Evolutionary conservation across 1,284 basidiomycete species (phyloP).

Genomic region (Tausonia pullulans): DNA sequence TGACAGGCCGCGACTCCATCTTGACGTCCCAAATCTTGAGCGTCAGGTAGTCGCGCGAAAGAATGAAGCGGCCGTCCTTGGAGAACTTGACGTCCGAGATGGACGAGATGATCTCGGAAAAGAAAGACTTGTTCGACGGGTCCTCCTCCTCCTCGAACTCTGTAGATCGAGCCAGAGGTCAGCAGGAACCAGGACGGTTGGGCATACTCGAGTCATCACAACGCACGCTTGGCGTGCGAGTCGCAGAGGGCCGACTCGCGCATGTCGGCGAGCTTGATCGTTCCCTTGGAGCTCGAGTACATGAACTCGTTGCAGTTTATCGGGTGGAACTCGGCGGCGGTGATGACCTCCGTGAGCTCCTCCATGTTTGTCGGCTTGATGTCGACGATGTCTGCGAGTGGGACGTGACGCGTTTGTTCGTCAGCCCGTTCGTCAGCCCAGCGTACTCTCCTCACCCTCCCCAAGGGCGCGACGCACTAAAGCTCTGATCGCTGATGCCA

Average conservation of each 20-base stretch:
- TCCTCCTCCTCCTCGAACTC: conserved; percentile 99
- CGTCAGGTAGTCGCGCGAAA: conserved; percentile 93
- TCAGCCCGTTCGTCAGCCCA: no score
- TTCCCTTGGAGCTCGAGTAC: conserved; percentile 99
- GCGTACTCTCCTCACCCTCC: no score
- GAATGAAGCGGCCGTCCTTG: conserved; percentile 89
- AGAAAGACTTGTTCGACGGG: conserved; percentile 93
- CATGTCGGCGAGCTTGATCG: conserved; percentile 99
- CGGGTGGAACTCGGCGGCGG: conserved; percentile 97
- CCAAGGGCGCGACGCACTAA: conserved; percentile 56
- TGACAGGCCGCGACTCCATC: conserved; percentile 93
- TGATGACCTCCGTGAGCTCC: conserved; percentile 98
- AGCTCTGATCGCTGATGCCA: conserved; percentile 96
- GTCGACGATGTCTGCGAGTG: conserved; percentile 81
- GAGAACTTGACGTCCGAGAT: conserved; percentile 99
- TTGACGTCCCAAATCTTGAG: conserved; percentile 99
- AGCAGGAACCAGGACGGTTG: not conserved
- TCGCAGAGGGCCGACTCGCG: conserved; percentile 95
- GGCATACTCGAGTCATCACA: conserved; percentile 13
- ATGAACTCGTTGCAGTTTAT: conserved; percentile 97
- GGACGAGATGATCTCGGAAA: conserved; percentile 99
- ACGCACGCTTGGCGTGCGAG: conserved; percentile 85
- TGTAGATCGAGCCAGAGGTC: conserved; percentile 31
- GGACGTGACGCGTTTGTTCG: not conserved
- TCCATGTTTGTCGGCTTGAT: conserved; percentile 99